Evolutionary conservation across 371 early-diverging fungal genomes (phyloP), one percentile per base, ranked within the genome.

Genomic region (Mucor racemosus): DNA sequence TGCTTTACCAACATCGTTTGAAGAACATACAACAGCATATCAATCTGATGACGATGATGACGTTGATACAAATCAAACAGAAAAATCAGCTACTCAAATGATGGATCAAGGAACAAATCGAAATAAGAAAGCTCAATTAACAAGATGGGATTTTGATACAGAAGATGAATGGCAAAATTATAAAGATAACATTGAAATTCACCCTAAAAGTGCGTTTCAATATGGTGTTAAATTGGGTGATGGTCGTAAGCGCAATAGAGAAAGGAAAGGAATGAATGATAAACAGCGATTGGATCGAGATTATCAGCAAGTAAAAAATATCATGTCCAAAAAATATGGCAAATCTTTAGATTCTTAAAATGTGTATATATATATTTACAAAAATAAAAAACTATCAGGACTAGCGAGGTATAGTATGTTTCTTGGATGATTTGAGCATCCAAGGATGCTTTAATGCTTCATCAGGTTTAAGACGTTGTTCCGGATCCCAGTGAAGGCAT

Each of bases 401-500:
- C 14, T 48, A 34, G 15, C 58, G 19, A 33, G 60, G 66, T 39
- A 54, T 55, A 56, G 21, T 41, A 56, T 56, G 50, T 40, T 62
- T 40, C n/a, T 54, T 50, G 13, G 40, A 34, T 13, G 59, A 11
- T 63, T 62, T 66, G 15, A 58, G 17, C 26, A 73, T 62, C 92
- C 91, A 92, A 38, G 88, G 86, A 61, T 92, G 92, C 13, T 84
- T 80, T 40, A 92, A 66, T 5, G 93, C 97, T 54, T 95, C 91
- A 5, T 77, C 79, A 21, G 97, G 95, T 38, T 82, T 90, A 80
- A 97, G 84, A 26, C 97, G 87, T 64, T 85, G 84, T 38, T 89
- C 87, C 7, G 97, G 96, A 67, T 95, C 95, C 95, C 96, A 97
- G 15, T 81, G 81, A 39, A 97, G 75, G 64, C 96, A 93, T 31